Conservation (phyloP, 176 grass and related monocot genomes). For the Ensete glaucum region DNA sequence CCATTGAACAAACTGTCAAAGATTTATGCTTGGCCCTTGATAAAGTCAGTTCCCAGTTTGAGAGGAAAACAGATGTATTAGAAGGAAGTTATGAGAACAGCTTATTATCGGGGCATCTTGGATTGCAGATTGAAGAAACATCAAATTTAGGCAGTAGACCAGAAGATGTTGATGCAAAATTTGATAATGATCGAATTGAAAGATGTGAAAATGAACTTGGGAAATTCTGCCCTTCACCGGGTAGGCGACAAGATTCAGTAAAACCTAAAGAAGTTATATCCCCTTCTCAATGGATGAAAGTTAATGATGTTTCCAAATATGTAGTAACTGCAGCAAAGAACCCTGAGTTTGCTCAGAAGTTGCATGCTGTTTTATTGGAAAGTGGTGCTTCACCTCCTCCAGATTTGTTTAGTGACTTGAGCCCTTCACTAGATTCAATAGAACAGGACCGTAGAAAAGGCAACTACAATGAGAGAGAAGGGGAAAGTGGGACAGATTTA, state of each 20-base stretch:
- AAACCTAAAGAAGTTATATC: constrained; percentile 16
- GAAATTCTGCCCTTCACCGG: not conserved
- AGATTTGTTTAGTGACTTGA: constrained; percentile 45
- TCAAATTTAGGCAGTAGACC: constrained; percentile 14
- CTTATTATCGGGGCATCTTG: constrained; percentile 20
- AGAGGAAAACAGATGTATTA: constrained; percentile 28
- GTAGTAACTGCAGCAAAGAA: constrained; percentile 40
- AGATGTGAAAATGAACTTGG: constrained; percentile 21
- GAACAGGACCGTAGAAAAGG: not conserved
- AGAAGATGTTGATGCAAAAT: constrained; percentile 16
- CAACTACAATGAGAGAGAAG: constrained; percentile 11
- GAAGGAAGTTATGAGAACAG: constrained; percentile 36
- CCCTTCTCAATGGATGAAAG: constrained; percentile 37
- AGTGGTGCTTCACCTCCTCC: constrained; percentile 41
- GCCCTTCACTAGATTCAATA: constrained; percentile 9
- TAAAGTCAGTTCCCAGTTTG: constrained; percentile 33
- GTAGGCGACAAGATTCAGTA: not conserved
- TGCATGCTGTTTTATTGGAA: constrained; percentile 64
- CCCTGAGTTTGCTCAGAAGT: constrained; percentile 55
- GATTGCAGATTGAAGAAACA: constrained; percentile 40
- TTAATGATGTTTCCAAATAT: constrained; percentile 53
- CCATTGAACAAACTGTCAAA: constrained; percentile 58
- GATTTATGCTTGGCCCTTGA: constrained; percentile 70
- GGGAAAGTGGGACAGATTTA: not conserved
- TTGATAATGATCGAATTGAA: not conserved